Base-by-base conservation (phyloP, 208 protist genomes). In the Leishmania arabica region DNA sequence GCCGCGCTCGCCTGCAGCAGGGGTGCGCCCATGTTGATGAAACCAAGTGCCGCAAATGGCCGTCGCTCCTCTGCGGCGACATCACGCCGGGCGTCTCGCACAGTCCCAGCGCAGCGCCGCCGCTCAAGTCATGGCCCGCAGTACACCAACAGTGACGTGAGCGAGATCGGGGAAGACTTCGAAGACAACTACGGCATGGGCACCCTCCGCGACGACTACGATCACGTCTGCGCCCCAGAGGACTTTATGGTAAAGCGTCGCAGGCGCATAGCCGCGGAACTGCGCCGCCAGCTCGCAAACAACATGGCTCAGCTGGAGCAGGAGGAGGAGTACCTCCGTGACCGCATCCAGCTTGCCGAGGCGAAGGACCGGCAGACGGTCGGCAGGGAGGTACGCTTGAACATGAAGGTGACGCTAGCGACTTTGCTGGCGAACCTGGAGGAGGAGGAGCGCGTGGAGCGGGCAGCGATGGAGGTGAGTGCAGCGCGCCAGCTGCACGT, bases 381-480 rank as follows among this genome's bases (percentile, higher is more conserved):
- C 31, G 73, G 69, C 54, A 40, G 75, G 24, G 84, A 75, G 24
- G 69, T 66, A 40, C 83, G 78, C 13, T 66, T 60, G 51, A 72
- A 75, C 42, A n/a, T 71, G n/a, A 62, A 64, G 27, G 68, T 77
- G 53, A 77, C 68, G 60, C 49, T 80, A 45, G 64, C 70, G 2
- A 78, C 84, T 11, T 79, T 72, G 42, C 40, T 79, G 64, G 77
- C 74, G 24, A 42, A 82, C 34, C 60, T 95, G 27, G 92, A 89
- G 80, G 89, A 86, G 75, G 81, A 87, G 45, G 93, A 97, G 83
- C 78, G 82, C 4, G 82, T 95, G 1, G 84, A 83, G 54, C 92
- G 93, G 42, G 90, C 91, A 2, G 84, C 84, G 42, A 78, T 93
- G 24, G 92, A 93, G 78, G 91, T 95, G 15, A 91, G 90, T 1